Conservation (phyloP, 345 rosid genomes). For the Excoecaria cochinchinensis region DNA sequence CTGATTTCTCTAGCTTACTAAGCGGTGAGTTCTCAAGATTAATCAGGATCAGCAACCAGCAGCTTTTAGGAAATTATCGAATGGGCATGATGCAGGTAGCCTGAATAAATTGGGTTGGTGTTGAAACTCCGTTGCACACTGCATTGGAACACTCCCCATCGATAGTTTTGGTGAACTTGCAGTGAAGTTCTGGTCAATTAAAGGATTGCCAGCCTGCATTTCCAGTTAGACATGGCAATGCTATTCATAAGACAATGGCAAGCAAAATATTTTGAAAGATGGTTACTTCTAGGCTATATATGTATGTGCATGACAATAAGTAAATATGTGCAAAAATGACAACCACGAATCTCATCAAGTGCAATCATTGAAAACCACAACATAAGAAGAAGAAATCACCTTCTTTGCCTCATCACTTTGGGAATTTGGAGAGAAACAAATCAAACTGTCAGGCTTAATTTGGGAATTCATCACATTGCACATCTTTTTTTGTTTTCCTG, state of each 20-base stretch:
- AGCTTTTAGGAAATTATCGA: constrained; percentile 69
- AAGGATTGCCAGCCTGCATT: constrained; percentile 60
- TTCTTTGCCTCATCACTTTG: constrained; percentile 29
- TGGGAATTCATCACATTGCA: constrained; percentile 64
- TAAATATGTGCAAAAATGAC: not conserved
- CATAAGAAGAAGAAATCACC: constrained; percentile 28
- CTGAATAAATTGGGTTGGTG: constrained; percentile 39
- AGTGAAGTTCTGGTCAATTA: constrained; percentile 33
- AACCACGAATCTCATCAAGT: not conserved
- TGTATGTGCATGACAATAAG: not conserved
- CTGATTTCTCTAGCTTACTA: not conserved
- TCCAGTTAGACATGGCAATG: constrained; percentile 4
- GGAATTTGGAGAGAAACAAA: constrained; percentile 30
- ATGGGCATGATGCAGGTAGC: constrained; percentile 67
- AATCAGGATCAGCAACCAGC: constrained; percentile 59
- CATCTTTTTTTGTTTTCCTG: constrained; percentile 86
- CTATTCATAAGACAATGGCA: not conserved
- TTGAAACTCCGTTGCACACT: constrained; percentile 46
- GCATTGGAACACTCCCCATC: constrained; percentile 17
- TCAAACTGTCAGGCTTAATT: constrained; percentile 50
- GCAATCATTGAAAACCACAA: constrained; percentile 20
- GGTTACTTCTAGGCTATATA: not conserved
- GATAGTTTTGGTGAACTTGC: constrained; percentile 27
- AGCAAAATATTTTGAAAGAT: not conserved
- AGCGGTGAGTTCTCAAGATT: not conserved